Percentiles rank a stretch among this genome's conserved stretches.
Conservation (phyloP, 106 monocot species). For the Dactylorhiza incarnata region DNA sequence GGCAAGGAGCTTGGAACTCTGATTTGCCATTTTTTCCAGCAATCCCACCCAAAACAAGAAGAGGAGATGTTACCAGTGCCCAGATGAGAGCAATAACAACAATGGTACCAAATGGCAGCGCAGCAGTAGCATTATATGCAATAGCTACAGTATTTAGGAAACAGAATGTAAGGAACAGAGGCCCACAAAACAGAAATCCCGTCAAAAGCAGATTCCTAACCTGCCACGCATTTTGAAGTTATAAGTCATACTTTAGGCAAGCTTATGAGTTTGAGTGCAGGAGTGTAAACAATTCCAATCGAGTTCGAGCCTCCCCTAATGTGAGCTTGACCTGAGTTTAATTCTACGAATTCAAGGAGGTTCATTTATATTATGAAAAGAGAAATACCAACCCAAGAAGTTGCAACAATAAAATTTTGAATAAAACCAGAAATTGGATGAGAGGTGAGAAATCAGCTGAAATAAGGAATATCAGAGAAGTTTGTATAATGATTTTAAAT, state of each 20-base stretch:
- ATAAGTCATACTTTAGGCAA: background rate
- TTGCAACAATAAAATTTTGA: too few species aligned
- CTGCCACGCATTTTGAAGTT: constrained; percentile 3
- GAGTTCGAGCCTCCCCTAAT: too few species aligned
- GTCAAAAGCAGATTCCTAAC: constrained; percentile 18
- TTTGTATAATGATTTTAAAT: too few species aligned
- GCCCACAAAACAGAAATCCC: constrained; percentile 50
- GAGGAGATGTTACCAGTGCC: constrained; percentile 32
- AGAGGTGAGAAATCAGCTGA: too few species aligned
- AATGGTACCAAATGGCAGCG: constrained; percentile 23
- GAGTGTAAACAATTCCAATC: too few species aligned
- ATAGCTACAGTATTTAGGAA: constrained; percentile 68
- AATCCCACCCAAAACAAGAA: constrained; percentile 19
- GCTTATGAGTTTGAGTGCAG: too few species aligned
- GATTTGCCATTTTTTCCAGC: constrained; percentile 23
- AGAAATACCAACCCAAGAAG: too few species aligned
- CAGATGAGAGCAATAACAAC: constrained; percentile 41
- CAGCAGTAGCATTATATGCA: constrained; percentile 22
- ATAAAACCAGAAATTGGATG: too few species aligned
- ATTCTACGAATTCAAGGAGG: too few species aligned
- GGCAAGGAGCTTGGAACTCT: constrained; percentile 24
- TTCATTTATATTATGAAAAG: too few species aligned
- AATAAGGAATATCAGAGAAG: too few species aligned
- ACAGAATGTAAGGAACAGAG: constrained; percentile 58
- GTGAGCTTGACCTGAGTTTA: too few species aligned